Evolutionary conservation across 345 rosid genomes (phyloP).

Genomic region (Triadica sebifera): DNA sequence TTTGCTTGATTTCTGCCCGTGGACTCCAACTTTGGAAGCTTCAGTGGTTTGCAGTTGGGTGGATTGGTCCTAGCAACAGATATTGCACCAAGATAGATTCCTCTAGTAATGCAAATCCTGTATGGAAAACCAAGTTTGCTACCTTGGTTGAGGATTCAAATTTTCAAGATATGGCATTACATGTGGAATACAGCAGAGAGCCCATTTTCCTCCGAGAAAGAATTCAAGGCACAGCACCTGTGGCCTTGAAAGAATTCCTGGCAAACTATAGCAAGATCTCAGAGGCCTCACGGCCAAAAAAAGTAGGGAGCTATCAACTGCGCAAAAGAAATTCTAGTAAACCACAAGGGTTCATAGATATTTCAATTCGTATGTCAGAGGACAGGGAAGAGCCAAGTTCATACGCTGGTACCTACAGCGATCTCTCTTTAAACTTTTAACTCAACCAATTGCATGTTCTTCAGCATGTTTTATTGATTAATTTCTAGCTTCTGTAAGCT

Average conservation of each 20-base stretch:
- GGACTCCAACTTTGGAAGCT: conserved; percentile 78
- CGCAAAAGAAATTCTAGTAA: conserved; percentile 59
- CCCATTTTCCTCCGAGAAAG: conserved; percentile 79
- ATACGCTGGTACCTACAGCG: conserved; percentile 35
- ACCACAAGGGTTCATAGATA: conserved; percentile 75
- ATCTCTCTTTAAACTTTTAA: no score
- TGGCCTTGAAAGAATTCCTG: conserved; percentile 68
- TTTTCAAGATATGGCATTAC: conserved; percentile 44
- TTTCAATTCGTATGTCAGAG: conserved; percentile 58
- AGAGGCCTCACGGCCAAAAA: conserved; percentile 30
- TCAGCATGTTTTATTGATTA: neutral
- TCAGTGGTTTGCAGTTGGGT: conserved; percentile 94
- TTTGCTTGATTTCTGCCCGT: conserved; percentile 70
- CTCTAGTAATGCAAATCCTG: conserved; percentile 63
- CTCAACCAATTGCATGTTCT: no score
- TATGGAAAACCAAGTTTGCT: conserved; percentile 82
- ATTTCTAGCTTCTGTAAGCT: neutral
- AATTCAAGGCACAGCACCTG: conserved; percentile 67
- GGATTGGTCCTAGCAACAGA: conserved; percentile 81
- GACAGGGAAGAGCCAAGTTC: conserved; percentile 42
- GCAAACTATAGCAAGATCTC: conserved; percentile 38
- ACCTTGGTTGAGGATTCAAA: conserved; percentile 48
- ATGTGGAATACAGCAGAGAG: conserved; percentile 79
- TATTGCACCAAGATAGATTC: conserved; percentile 78
- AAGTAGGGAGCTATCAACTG: conserved; percentile 74